A percentile compares a stretch with the other conserved stretches of the same genome.
phyloP scores from a whole-genome alignment of 1,284 basidiomycete genomes.

The Fomes fomentarius region DNA sequence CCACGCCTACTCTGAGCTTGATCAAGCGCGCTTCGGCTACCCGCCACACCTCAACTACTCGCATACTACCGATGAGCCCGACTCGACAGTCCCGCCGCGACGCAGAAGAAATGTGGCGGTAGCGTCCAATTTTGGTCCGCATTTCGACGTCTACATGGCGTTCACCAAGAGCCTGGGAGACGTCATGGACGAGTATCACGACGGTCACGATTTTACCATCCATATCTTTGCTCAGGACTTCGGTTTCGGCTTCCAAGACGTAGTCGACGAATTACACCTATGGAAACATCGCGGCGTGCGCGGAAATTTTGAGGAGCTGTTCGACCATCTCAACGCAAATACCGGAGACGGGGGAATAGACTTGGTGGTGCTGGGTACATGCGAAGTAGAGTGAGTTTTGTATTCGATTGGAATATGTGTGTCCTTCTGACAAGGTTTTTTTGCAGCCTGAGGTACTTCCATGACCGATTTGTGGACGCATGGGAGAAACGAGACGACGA shows the following conservation, averaged over 20 bases:
- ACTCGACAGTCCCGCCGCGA: not conserved
- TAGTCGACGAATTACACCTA: constrained; percentile 34
- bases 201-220: constrained; percentile 22
- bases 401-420: no score
- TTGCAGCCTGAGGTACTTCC: constrained; percentile 26
- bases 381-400: constrained; percentile 37
- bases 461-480: constrained; percentile 32
- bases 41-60: constrained; percentile 6
- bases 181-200: constrained; percentile 24
- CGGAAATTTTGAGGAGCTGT: constrained; percentile 26
- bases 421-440: no score
- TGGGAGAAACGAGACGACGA: constrained; percentile 39
- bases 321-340: constrained; percentile 26
- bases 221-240: constrained; percentile 35
- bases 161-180: constrained; percentile 37
- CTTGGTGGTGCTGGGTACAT: constrained; percentile 40
- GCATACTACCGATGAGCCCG: not conserved
- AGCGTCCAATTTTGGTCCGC: constrained; percentile 36
- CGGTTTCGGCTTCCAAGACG: constrained; percentile 33
- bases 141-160: constrained; percentile 41
- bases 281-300: constrained; percentile 32
- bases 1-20: not conserved
- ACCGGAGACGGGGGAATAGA: constrained; percentile 32
- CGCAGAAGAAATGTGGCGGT: constrained; percentile 30
- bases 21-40: not conserved